Evolutionary conservation across 1,284 basidiomycete species (phyloP).

Genomic region (Jaminaea rosea): DNA sequence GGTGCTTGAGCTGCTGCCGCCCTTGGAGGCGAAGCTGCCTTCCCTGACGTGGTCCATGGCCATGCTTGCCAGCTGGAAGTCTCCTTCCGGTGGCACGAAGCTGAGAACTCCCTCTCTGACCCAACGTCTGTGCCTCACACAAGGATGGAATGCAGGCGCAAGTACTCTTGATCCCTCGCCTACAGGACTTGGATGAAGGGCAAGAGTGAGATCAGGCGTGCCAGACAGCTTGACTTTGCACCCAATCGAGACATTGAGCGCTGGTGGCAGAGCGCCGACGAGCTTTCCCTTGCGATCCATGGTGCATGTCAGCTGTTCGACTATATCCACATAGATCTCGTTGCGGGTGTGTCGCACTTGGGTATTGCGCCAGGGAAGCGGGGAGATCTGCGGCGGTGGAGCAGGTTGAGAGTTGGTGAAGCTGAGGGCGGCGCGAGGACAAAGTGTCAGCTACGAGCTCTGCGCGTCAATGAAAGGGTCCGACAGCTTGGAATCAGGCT

Average conservation of each 20-base stretch:
- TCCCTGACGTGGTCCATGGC: no score
- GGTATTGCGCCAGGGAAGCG: not conserved
- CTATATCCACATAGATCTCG: not conserved
- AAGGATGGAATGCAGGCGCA: not conserved
- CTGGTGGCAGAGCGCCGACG: not conserved
- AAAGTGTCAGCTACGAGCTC: no score
- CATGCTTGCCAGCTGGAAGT: not conserved
- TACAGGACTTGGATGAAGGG: not conserved
- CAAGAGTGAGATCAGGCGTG: not conserved
- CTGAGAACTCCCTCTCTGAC: not conserved
- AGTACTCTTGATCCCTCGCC: not conserved
- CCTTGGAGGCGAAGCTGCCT: no score
- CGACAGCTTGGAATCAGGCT: no score
- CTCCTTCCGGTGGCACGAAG: not conserved
- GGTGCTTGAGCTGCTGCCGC: no score
- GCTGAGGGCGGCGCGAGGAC: no score
- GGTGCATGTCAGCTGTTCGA: not conserved
- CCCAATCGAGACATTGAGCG: not conserved
- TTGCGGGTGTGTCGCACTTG: not conserved
- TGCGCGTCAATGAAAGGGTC: no score
- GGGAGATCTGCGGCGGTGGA: not conserved
- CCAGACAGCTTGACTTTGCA: conserved; percentile 1
- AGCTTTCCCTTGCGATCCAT: not conserved
- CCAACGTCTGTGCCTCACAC: not conserved
- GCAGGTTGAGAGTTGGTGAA: not conserved